phyloP scores from a whole-genome alignment of 2,329 filamentous ascomycete genomes.

The Calonectria naviculata region DNA sequence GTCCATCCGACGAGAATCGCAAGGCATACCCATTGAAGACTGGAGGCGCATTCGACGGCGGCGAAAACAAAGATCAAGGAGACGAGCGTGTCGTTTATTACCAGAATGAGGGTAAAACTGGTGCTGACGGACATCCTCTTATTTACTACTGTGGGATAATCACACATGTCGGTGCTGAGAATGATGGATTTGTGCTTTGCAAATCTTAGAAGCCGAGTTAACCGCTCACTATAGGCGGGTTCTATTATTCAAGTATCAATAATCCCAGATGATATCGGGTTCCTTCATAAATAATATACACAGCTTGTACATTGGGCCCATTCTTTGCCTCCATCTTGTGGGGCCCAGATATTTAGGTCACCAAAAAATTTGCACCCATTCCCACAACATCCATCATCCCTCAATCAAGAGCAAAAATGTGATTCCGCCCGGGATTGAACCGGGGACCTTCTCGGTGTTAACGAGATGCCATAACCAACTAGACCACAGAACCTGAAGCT shows the following conservation, averaged over 20 bases:
- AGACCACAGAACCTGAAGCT: background rate
- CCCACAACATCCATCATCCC: too few species aligned
- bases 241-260: too few species aligned
- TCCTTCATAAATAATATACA: too few species aligned
- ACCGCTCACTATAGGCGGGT: background rate
- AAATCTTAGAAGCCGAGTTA: background rate
- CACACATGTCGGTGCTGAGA: background rate
- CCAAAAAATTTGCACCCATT: too few species aligned
- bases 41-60: background rate
- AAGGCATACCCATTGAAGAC: background rate
- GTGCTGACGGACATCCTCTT: background rate
- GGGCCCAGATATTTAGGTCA: too few species aligned
- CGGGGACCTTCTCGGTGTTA: conserved; percentile 2
- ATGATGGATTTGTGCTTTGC: background rate
- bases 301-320: too few species aligned
- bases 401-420: background rate
- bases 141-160: background rate
- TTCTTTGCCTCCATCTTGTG: too few species aligned
- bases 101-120: background rate
- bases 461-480: conserved; percentile 2
- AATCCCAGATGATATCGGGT: background rate
- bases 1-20: background rate
- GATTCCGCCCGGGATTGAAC: conserved; percentile 3
- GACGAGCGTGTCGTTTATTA: background rate
- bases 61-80: background rate